These are phyloP conservation scores for Triticum aestivum DNA, from an alignment of 176 grass and related monocot genomes.

Conservation along the genomic window DNA sequence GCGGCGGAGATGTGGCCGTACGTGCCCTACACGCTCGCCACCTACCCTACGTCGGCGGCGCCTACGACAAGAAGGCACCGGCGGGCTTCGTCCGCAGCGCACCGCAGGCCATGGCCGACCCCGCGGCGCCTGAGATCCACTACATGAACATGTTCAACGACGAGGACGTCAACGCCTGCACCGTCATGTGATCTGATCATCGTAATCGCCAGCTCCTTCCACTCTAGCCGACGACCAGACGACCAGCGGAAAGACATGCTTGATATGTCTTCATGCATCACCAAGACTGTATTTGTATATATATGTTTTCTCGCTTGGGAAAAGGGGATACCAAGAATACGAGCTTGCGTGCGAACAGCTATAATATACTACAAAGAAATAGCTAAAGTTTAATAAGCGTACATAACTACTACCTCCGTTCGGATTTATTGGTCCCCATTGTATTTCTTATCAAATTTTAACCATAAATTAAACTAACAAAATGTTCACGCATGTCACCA, in stretches of 20 bases:
- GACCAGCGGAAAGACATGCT: not conserved
- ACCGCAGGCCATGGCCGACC: constrained; percentile 61
- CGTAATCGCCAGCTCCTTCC: not conserved
- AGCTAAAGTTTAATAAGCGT: too few species aligned
- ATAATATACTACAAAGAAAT: too few species aligned
- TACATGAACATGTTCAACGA: constrained; percentile 75
- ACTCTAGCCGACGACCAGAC: not conserved
- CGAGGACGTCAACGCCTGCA: constrained; percentile 68
- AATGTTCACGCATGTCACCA: too few species aligned
- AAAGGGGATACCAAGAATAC: not conserved
- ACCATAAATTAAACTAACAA: too few species aligned
- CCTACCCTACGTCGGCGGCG: constrained; percentile 71
- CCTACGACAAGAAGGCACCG: constrained; percentile 89
- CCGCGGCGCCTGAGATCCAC: constrained; percentile 39
- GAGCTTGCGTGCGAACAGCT: not conserved
- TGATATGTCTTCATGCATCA: not conserved
- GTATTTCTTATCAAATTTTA: too few species aligned
- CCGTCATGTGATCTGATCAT: constrained; percentile 51
- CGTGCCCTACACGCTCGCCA: constrained; percentile 51
- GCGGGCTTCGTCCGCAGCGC: constrained; percentile 55
- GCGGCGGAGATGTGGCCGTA: constrained; percentile 78
- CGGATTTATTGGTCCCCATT: too few species aligned
- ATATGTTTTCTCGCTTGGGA: not conserved
- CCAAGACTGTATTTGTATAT: not conserved
- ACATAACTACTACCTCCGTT: too few species aligned